Percentiles rank a stretch among this genome's conserved stretches.
Evolutionary conservation across 495 filamentous ascomycete species (phyloP).

Genomic region (Oidiodendron maius): DNA sequence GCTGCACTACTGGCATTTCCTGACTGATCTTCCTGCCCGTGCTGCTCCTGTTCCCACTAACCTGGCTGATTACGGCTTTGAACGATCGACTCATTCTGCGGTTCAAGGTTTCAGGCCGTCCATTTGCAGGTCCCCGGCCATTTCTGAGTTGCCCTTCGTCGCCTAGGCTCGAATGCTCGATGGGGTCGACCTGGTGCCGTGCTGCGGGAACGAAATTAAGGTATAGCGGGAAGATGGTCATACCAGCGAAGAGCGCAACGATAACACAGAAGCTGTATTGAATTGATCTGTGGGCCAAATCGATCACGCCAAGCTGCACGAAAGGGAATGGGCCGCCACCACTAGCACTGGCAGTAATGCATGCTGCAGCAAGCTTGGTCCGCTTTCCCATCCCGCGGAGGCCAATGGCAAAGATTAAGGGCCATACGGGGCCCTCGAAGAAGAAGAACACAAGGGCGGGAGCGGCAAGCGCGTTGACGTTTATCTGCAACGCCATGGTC

Average conservation of each 20-base stretch:
- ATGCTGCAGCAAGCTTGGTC: conserved; percentile 46
- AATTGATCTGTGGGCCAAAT: neutral
- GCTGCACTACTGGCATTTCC: conserved; percentile 11
- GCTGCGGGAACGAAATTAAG: conserved; percentile 20
- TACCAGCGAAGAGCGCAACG: conserved; percentile 48
- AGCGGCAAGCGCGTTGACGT: conserved; percentile 43
- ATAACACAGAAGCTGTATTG: conserved; percentile 50
- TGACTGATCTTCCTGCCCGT: conserved; percentile 1
- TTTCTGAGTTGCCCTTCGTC: too few species aligned
- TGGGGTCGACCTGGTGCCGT: conserved; percentile 4
- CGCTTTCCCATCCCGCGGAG: conserved; percentile 65
- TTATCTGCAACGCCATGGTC: too few species aligned
- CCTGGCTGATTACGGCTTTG: conserved; percentile 7
- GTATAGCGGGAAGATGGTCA: conserved; percentile 53
- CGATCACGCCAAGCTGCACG: neutral
- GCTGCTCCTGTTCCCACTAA: too few species aligned
- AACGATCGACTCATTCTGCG: conserved; percentile 10
- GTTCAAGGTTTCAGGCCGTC: neutral
- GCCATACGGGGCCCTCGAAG: conserved; percentile 63
- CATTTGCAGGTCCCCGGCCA: neutral
- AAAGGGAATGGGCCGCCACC: neutral
- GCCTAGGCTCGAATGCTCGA: too few species aligned
- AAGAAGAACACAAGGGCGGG: conserved; percentile 55
- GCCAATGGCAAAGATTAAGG: conserved; percentile 59
- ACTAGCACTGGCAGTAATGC: neutral